Percentiles rank a stretch among this genome's conserved stretches.
These are phyloP conservation scores for Saposhnikovia divaricata DNA, from an alignment of 129 eudicot species.

Conservation along the genomic window DNA sequence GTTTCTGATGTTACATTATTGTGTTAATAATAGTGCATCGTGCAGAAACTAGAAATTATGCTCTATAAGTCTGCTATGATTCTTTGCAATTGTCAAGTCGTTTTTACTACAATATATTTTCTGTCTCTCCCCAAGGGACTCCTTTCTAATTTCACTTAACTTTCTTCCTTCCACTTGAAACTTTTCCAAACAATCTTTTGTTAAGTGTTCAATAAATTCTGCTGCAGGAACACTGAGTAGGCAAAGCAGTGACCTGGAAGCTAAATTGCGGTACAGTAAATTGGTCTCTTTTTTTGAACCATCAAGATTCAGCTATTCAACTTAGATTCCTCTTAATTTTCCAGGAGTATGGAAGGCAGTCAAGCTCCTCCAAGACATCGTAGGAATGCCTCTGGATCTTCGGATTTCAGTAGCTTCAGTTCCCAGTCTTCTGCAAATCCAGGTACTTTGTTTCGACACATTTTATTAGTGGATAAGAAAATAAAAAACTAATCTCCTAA, in stretches of 20 bases:
- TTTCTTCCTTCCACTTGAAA: background rate
- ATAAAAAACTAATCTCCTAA: background rate
- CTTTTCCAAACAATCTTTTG: background rate
- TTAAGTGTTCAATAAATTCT: slow-evolving; percentile 7
- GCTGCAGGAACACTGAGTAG: slow-evolving; percentile 43
- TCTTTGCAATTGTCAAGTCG: background rate
- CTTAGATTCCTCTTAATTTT: slow-evolving; percentile 9
- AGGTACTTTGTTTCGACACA: slow-evolving; percentile 26
- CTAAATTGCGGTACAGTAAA: slow-evolving; percentile 41
- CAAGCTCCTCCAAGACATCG: slow-evolving; percentile 44
- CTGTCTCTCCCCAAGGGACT: background rate
- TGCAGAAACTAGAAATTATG: background rate
- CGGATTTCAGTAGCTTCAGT: slow-evolving; percentile 49
- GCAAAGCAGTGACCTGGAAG: slow-evolving; percentile 43
- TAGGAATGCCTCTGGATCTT: slow-evolving; percentile 47
- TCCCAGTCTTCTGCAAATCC: slow-evolving; percentile 35
- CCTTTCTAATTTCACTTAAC: background rate
- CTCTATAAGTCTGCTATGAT: background rate
- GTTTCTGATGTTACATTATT: background rate
- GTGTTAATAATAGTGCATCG: background rate
- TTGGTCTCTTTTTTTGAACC: background rate
- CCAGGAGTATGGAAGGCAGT: slow-evolving; percentile 43
- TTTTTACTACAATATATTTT: background rate
- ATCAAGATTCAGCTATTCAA: background rate
- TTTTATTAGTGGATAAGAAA: background rate